Evolutionary conservation across 805 yeast genomes (phyloP).

Genomic region (Komagataella pastoris): DNA sequence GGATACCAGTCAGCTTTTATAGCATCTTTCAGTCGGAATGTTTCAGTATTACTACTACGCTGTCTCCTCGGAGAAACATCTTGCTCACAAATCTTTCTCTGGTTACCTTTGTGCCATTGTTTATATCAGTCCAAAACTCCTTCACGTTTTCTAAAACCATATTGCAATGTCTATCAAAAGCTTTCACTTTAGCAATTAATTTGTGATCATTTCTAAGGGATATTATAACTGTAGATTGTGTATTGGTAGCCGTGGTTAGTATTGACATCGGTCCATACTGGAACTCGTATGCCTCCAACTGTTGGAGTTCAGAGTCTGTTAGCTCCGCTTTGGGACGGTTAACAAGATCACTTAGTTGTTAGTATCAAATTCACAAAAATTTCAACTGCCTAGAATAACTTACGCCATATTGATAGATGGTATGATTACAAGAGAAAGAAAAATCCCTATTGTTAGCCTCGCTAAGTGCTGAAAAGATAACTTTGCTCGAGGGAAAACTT

Average conservation of each 20-base stretch:
- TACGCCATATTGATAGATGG: constrained; percentile 6
- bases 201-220: constrained; percentile 91
- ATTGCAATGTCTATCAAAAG: constrained; percentile 93
- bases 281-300: constrained; percentile 82
- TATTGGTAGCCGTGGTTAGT: constrained; percentile 69
- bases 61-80: constrained; percentile 89
- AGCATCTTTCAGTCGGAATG: background rate
- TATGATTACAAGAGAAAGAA: background rate
- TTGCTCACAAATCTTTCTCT: constrained; percentile 77
- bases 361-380: background rate
- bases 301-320: constrained; percentile 64
- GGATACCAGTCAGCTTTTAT: background rate
- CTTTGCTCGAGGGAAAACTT: background rate
- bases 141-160: constrained; percentile 86
- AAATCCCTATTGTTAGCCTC: background rate
- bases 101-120: constrained; percentile 33
- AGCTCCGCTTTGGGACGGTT: constrained; percentile 73
- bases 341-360: constrained; percentile 37
- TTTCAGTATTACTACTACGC: constrained; percentile 67
- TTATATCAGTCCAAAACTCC: constrained; percentile 51
- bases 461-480: background rate
- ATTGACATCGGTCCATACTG: constrained; percentile 84
- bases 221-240: constrained; percentile 67
- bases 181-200: constrained; percentile 78
- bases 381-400: background rate